These are phyloP conservation scores for Ganoderma lucidum DNA, from an alignment of 1,284 basidiomycete genomes.

Conservation along the genomic window DNA sequence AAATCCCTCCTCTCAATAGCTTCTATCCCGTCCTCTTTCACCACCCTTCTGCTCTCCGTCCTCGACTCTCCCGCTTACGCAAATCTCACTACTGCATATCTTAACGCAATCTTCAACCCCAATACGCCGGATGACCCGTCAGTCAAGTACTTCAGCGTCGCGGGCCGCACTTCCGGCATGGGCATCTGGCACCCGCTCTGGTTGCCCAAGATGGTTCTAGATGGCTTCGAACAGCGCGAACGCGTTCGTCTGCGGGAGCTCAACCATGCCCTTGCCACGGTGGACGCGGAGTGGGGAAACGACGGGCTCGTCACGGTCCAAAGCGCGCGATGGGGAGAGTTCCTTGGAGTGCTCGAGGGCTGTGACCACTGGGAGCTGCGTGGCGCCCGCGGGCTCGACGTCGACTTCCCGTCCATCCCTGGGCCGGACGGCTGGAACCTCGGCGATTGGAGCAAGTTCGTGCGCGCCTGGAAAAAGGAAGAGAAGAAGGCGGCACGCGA, in stretches of 20 bases:
- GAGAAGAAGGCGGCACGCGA: conserved; percentile 48
- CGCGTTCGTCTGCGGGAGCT: conserved; percentile 46
- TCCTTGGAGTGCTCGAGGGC: conserved; percentile 89
- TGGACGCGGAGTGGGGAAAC: conserved; percentile 82
- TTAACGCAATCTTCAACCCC: conserved; percentile 92
- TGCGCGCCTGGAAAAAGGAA: conserved; percentile 64
- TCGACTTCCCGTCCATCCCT: conserved; percentile 60
- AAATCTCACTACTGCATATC: conserved; percentile 90
- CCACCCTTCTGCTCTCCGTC: conserved; percentile 88
- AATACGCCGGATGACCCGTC: conserved; percentile 83
- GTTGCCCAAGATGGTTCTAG: conserved; percentile 95
- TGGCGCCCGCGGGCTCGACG: conserved; percentile 75
- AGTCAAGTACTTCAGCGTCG: conserved; percentile 94
- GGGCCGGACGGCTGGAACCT: conserved; percentile 64
- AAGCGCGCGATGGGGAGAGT: conserved; percentile 93
- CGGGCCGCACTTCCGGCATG: conserved; percentile 78
- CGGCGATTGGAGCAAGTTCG: conserved; percentile 68
- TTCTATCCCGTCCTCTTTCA: conserved; percentile 82
- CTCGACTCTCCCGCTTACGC: conserved; percentile 98
- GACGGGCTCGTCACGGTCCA: conserved; percentile 94
- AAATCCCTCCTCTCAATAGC: conserved; percentile 50
- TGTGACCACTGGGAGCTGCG: conserved; percentile 98
- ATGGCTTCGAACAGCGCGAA: conserved; percentile 74
- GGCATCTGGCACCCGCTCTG: conserved; percentile 95
- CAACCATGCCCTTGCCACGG: conserved; percentile 31